Evolutionary conservation across 164 flowering plant species (phyloP), one percentile per base, ranked within the genome.

Genomic region (Tetracentron sinense): DNA sequence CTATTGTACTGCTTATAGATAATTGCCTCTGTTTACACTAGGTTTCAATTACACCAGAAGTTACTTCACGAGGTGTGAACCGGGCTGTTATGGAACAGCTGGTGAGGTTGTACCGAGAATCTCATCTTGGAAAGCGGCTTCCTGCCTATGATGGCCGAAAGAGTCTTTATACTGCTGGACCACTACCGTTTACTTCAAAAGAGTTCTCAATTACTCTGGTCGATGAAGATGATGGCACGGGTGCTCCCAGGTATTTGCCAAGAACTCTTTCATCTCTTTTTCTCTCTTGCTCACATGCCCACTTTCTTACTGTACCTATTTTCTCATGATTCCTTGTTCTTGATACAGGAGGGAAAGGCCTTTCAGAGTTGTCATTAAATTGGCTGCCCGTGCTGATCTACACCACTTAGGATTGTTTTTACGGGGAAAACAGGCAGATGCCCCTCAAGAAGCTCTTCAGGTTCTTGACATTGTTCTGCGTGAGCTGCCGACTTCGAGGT

Each of bases 101-200:
- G 0, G 75, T n/a, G 3, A 20, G 21, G 0, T 1, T 21, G 7
- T 82, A 64, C 42, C 2, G 56, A 5, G 68, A 56, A 3, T 66
- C 88, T 0, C 80, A 76, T n/a, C n/a, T 23, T 62, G 82, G 78
- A 0, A 59, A 29, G 1, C 47, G n/a, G 75, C 1, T 26, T 0
- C 7, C 81, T n/a, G 93, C 85, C 0, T 87, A 79, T 70, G 93
- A 87, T 70, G 93, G 93, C 0, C 56, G 72, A 30, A 85, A 82
- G n/a, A 75, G 77, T 28, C 50, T n/a, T 81, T 0, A 74, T 54
- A 81, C 83, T 1, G 86, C 86, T 0, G 84, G 85, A 1, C 58
- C 74, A n/a, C 15, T 87, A 38, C 83, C 84, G 0, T 85, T 85
- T 58, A 6, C 23, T 0, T 70, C 82, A 0, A 83, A 82, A 46